A percentile compares a stretch with the other conserved stretches of the same genome.
phyloP scores from a whole-genome alignment of 2,329 filamentous ascomycete genomes.

The Zasmidium citrigriseum region DNA sequence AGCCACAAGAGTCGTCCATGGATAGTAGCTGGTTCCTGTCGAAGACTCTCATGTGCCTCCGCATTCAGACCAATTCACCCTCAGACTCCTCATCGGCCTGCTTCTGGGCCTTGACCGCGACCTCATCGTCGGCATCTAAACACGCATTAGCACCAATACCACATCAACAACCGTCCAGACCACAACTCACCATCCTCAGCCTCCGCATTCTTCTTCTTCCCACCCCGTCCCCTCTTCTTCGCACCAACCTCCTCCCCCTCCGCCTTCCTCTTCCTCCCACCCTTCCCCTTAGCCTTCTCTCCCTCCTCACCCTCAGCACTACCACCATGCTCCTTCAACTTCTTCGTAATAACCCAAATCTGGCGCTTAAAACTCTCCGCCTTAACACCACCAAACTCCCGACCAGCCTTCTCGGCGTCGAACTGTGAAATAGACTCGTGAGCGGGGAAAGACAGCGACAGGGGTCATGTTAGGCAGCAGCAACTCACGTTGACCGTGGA shows the following conservation, averaged over 20 bases:
- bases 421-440: too few relatives aligned
- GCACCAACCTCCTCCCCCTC: constrained; percentile 1
- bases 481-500: constrained; percentile 12
- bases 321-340: constrained; percentile 19
- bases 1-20: not conserved
- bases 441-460: too few relatives aligned
- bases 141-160: not conserved
- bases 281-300: constrained; percentile 7
- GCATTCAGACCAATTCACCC: constrained; percentile 9
- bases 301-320: constrained; percentile 9
- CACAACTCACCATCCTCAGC: not conserved
- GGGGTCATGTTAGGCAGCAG: not conserved
- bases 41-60: not conserved
- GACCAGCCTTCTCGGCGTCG: constrained; percentile 19
- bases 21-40: not conserved
- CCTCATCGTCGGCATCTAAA: not conserved
- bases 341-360: constrained; percentile 26
- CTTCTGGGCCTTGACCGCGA: not conserved
- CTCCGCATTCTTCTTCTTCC: not conserved
- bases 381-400: constrained; percentile 20
- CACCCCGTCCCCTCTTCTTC: not conserved
- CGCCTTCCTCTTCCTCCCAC: constrained; percentile 12
- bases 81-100: constrained; percentile 1
- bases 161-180: not conserved
- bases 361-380: constrained; percentile 23